Evolutionary conservation across 2,329 filamentous ascomycete genomes (phyloP).

Genomic region (Exophiala calicioides): DNA sequence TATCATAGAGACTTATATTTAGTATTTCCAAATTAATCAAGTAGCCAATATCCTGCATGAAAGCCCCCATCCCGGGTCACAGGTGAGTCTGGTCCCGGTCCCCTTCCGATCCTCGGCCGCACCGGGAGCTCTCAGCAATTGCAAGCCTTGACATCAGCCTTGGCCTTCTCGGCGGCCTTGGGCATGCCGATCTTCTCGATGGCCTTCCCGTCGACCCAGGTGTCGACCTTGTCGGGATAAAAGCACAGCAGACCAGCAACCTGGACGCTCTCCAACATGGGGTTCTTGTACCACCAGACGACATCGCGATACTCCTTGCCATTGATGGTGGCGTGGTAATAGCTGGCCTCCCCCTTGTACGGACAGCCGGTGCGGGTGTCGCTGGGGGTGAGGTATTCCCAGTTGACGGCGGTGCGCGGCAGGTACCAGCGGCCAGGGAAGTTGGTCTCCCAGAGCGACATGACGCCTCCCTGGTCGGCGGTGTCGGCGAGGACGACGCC

Average conservation of each 20-base stretch:
- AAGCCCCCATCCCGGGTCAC: no score
- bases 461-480: slow-evolving; percentile 27
- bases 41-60: no score
- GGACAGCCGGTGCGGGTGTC: slow-evolving; percentile 32
- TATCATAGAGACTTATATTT: no score
- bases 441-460: slow-evolving; percentile 31
- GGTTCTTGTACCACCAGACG: slow-evolving; percentile 32
- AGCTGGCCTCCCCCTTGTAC: slow-evolving; percentile 32
- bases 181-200: slow-evolving; percentile 28
- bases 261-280: slow-evolving; percentile 24
- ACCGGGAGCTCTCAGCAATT: no score
- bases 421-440: slow-evolving; percentile 32
- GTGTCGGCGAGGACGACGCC: slow-evolving; percentile 30
- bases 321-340: slow-evolving; percentile 30
- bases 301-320: slow-evolving; percentile 31
- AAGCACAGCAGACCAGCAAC: slow-evolving; percentile 31
- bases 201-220: slow-evolving; percentile 28
- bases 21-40: no score
- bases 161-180: not conserved
- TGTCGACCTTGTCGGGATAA: slow-evolving; percentile 32
- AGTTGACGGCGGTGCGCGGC: slow-evolving; percentile 30
- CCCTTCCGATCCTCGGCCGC: no score
- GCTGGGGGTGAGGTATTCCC: slow-evolving; percentile 26
- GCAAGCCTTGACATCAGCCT: not conserved
- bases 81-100: no score